phyloP scores from a whole-genome alignment of 352 stramenopile species.

The Thalassiosira livingstoniorum region DNA sequence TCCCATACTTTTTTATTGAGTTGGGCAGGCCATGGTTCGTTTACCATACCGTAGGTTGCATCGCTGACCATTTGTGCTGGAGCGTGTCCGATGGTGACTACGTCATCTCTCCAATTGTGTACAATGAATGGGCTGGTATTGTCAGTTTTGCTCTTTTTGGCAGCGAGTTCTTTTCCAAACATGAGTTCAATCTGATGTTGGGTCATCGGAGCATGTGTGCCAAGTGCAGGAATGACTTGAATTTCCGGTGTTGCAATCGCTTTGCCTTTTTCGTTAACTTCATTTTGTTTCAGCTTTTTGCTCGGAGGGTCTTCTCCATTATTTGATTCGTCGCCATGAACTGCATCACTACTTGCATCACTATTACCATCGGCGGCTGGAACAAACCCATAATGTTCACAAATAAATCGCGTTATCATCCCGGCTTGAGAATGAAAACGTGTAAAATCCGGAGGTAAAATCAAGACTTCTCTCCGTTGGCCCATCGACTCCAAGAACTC shows the following conservation, averaged over 20 bases:
- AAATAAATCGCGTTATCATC: slow-evolving; percentile 90
- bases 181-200: slow-evolving; percentile 92
- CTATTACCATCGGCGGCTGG: slow-evolving; percentile 85
- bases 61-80: slow-evolving; percentile 91
- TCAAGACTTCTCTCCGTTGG: slow-evolving; percentile 82
- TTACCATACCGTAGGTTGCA: slow-evolving; percentile 94
- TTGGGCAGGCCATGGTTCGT: slow-evolving; percentile 95
- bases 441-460: slow-evolving; percentile 97
- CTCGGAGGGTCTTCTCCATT: too few species aligned
- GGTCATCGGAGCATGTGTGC: slow-evolving; percentile 96
- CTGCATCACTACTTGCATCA: too few species aligned
- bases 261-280: too few species aligned
- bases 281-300: too few species aligned
- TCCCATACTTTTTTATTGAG: slow-evolving; percentile 96
- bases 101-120: slow-evolving; percentile 97
- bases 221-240: slow-evolving; percentile 93
- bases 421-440: slow-evolving; percentile 94
- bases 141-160: slow-evolving; percentile 23
- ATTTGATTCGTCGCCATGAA: too few species aligned
- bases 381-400: slow-evolving; percentile 93
- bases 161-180: slow-evolving; percentile 87
- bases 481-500: slow-evolving; percentile 63
- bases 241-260: slow-evolving; percentile 48
- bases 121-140: slow-evolving; percentile 83
- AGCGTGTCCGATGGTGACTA: slow-evolving; percentile 95